Evolutionary conservation across 2,329 filamentous ascomycete species (phyloP).

Genomic region (Penicillium italicum): DNA sequence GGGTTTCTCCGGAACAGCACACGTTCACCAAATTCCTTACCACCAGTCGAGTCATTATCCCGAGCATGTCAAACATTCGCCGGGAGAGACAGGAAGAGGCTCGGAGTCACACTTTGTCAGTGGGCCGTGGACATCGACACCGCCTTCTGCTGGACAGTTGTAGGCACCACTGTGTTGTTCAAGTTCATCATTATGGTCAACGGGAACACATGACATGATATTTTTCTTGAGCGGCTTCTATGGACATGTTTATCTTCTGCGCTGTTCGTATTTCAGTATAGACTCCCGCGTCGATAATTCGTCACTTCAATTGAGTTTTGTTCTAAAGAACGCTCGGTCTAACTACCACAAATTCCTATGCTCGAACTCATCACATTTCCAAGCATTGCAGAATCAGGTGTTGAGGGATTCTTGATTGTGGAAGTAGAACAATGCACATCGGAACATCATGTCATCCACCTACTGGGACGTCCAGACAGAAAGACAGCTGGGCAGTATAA

Average conservation of each 20-base stretch:
- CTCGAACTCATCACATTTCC: background rate
- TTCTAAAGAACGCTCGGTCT: background rate
- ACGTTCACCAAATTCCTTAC: background rate
- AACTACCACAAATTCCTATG: background rate
- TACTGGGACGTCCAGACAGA: background rate
- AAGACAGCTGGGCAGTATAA: background rate
- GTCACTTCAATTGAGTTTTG: background rate
- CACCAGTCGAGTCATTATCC: background rate
- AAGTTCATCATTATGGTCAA: background rate
- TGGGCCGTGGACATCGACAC: conserved; percentile 26
- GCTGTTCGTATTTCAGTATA: background rate
- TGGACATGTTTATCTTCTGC: background rate
- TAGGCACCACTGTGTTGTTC: background rate
- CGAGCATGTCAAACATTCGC: background rate
- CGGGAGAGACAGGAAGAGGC: background rate
- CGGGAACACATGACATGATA: background rate
- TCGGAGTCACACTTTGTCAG: conserved; percentile 32
- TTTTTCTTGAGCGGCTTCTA: background rate
- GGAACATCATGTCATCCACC: background rate
- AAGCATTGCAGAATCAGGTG: background rate
- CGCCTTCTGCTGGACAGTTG: conserved; percentile 8
- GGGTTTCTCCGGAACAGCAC: background rate
- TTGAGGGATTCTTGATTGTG: background rate
- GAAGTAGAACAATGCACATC: no score
- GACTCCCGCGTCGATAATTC: background rate